Evolutionary conservation across 139 green algal genomes (phyloP).

Genomic region (Tetraselmis striata): DNA sequence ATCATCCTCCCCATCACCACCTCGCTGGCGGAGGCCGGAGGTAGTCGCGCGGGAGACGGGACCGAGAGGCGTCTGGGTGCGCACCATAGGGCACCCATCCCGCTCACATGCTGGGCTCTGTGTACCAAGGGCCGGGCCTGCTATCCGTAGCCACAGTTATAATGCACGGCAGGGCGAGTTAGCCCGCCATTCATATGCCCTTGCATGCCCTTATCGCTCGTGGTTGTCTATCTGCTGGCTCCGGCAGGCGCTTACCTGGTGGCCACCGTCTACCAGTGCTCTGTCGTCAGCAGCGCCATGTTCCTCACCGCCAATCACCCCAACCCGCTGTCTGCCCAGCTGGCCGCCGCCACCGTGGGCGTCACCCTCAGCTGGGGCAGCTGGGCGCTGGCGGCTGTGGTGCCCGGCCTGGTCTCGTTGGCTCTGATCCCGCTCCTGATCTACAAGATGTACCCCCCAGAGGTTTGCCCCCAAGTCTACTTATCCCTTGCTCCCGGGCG

Average conservation of each 20-base stretch:
- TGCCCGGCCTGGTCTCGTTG: slow-evolving; percentile 7
- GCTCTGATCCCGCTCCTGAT: slow-evolving; percentile 3
- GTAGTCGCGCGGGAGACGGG: background rate
- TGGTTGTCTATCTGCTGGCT: no score
- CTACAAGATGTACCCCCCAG: slow-evolving; percentile 13
- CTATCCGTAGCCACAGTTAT: no score
- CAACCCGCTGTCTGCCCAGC: slow-evolving; percentile 5
- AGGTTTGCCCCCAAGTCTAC: no score
- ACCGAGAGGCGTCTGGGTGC: slow-evolving; percentile 11
- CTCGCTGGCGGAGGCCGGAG: background rate
- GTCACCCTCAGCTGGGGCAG: slow-evolving; percentile 6
- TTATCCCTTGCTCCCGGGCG: no score
- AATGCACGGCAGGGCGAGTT: background rate
- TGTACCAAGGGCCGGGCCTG: no score
- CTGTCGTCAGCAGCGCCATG: background rate
- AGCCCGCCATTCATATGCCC: background rate
- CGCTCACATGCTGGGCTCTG: background rate
- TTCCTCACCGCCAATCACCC: slow-evolving; percentile 7
- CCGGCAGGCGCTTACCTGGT: background rate
- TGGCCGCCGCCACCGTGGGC: slow-evolving; percentile 4
- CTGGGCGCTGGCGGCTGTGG: slow-evolving; percentile 6
- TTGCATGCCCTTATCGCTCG: no score
- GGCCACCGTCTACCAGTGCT: background rate
- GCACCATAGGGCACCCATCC: background rate
- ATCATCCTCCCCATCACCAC: slow-evolving; percentile 14